Evolutionary conservation across 2,329 filamentous ascomycete genomes (phyloP).

Genomic region (Orbilia javanica): DNA sequence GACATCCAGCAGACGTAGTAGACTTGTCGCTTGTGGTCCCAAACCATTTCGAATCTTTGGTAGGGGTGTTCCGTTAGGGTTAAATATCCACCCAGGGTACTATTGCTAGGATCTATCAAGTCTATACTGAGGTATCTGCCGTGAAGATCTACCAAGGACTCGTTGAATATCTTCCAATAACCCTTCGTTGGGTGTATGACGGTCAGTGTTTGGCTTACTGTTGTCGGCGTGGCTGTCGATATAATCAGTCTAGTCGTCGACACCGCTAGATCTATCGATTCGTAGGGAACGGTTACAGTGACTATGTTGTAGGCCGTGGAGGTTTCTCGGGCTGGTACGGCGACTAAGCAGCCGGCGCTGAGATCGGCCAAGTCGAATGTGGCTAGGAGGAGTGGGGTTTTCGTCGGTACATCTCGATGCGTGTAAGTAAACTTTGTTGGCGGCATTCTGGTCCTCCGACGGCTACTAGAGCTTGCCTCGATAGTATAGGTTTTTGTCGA

Average conservation of each 20-base stretch:
- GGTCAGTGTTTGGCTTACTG: background rate
- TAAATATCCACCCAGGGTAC: too few species aligned
- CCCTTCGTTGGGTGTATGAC: background rate
- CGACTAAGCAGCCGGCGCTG: background rate
- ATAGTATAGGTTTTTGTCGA: background rate
- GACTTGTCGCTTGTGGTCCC: too few species aligned
- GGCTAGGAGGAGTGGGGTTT: background rate
- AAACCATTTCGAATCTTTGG: too few species aligned
- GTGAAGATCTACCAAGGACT: background rate
- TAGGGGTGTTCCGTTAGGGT: too few species aligned
- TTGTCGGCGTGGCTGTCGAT: background rate
- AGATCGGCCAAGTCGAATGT: background rate
- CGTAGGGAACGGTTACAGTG: background rate
- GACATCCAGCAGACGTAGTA: too few species aligned
- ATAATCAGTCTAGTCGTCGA: background rate
- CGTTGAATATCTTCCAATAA: background rate
- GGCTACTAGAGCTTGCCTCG: background rate
- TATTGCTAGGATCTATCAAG: too few species aligned
- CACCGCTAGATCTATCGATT: background rate
- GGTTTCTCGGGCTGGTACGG: background rate
- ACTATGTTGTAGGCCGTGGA: background rate
- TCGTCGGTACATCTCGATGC: background rate
- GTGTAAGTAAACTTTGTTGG: background rate
- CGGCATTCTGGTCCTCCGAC: background rate
- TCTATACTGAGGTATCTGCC: background rate